A percentile compares a stretch with the other conserved stretches of the same genome.
phyloP scores from a whole-genome alignment of 148 eudicot species.

The Heliamphora exappendiculata region DNA sequence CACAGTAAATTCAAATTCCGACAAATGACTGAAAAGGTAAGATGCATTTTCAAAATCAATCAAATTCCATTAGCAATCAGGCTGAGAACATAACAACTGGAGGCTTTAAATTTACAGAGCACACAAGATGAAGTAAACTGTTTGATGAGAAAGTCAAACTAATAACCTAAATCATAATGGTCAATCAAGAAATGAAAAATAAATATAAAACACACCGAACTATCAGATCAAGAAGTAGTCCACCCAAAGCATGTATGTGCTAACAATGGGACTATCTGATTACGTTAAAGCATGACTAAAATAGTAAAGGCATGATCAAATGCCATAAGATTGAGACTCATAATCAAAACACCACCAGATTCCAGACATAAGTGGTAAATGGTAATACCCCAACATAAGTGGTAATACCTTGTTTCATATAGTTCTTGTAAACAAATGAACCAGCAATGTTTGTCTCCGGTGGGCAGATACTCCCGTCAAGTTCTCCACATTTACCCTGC shows the following conservation, averaged over 20 bases:
- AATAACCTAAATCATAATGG: background rate
- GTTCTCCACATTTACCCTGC: slow-evolving; percentile 30
- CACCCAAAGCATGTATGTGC: background rate
- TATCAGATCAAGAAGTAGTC: background rate
- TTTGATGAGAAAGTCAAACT: background rate
- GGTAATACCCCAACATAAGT: background rate
- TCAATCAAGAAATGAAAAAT: background rate
- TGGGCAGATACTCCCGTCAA: slow-evolving; percentile 29
- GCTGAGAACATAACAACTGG: background rate
- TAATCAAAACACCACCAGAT: background rate
- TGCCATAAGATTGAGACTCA: background rate
- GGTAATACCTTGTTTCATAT: slow-evolving; percentile 48
- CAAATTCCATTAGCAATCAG: background rate
- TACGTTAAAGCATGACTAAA: background rate
- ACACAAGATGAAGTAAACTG: background rate
- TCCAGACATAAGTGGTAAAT: background rate
- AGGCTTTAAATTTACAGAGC: background rate
- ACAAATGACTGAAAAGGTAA: background rate
- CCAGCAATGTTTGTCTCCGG: slow-evolving; percentile 29
- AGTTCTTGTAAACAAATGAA: slow-evolving; percentile 24
- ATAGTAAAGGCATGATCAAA: background rate
- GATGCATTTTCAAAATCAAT: background rate
- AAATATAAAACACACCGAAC: background rate
- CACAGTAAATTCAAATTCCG: background rate
- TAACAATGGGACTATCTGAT: background rate